Percentiles rank a stretch among this genome's conserved stretches.
Evolutionary conservation across 805 yeast species (phyloP).

Genomic region (Metschnikowia cerradonensis): DNA sequence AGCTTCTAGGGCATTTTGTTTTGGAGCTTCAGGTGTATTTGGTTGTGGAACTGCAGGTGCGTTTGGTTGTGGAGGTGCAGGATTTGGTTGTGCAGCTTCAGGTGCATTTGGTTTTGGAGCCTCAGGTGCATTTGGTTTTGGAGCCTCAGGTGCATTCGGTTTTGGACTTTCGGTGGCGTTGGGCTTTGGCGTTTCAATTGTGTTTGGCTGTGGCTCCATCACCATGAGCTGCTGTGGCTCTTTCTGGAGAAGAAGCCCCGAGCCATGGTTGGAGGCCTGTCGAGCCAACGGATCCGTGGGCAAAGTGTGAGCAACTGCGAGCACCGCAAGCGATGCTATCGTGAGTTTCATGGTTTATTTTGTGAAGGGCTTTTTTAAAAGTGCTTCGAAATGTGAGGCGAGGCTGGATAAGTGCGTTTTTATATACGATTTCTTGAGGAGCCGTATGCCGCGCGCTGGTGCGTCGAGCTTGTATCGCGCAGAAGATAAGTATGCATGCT

Average conservation of each 20-base stretch:
- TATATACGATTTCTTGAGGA: background rate
- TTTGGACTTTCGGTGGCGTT: background rate
- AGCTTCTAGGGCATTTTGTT: too few relatives aligned
- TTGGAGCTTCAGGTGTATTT: too few relatives aligned
- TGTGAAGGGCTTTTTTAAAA: background rate
- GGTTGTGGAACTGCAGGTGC: too few relatives aligned
- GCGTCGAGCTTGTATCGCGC: background rate
- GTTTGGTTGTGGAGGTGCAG: too few relatives aligned
- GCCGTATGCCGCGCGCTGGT: background rate
- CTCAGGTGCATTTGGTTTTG: too few relatives aligned
- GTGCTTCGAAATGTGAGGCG: background rate
- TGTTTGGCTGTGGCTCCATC: too few relatives aligned
- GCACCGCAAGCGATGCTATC: constrained; percentile 19
- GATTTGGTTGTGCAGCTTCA: too few relatives aligned
- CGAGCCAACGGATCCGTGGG: constrained; percentile 13
- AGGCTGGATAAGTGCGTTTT: background rate
- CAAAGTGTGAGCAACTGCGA: constrained; percentile 20
- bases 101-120: too few relatives aligned
- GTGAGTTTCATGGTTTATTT: constrained; percentile 15
- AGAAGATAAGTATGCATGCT: constrained; percentile 1
- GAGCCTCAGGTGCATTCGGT: too few relatives aligned
- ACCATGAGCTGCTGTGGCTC: constrained; percentile 1
- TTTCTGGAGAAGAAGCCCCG: background rate
- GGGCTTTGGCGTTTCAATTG: background rate
- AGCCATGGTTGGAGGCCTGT: background rate